Conservation (phyloP, 2,329 filamentous ascomycete genomes). For the Aspergillus jensenii region DNA sequence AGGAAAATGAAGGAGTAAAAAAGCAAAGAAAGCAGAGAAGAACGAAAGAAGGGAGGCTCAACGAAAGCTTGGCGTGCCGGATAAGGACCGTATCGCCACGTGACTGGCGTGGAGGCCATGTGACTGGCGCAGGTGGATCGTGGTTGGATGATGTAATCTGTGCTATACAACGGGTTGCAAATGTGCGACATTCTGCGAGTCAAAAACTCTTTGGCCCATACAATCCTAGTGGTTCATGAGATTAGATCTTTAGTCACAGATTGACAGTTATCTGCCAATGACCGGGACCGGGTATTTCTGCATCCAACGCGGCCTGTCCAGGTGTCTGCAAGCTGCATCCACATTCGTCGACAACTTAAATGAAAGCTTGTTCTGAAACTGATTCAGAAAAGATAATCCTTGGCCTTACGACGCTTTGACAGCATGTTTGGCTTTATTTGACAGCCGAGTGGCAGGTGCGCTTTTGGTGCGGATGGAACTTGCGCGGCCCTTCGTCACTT, state of each 20-base stretch:
- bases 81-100: neutral
- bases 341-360: neutral
- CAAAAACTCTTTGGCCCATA: neutral
- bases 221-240: neutral
- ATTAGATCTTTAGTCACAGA: neutral
- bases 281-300: neutral
- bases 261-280: neutral
- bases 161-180: neutral
- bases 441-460: neutral
- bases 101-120: neutral
- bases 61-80: neutral
- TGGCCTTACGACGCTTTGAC: neutral
- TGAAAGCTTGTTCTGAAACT: neutral
- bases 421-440: neutral
- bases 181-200: neutral
- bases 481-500: neutral
- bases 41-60: neutral
- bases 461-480: neutral
- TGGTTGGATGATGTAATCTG: neutral
- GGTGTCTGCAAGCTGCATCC: neutral
- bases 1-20: conserved; percentile 3
- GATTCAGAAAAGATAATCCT: neutral
- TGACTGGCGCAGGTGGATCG: neutral
- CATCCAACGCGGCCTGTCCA: neutral
- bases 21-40: neutral